Base-by-base conservation (phyloP, 495 filamentous ascomycete species). In the Oidiodendron maius region DNA sequence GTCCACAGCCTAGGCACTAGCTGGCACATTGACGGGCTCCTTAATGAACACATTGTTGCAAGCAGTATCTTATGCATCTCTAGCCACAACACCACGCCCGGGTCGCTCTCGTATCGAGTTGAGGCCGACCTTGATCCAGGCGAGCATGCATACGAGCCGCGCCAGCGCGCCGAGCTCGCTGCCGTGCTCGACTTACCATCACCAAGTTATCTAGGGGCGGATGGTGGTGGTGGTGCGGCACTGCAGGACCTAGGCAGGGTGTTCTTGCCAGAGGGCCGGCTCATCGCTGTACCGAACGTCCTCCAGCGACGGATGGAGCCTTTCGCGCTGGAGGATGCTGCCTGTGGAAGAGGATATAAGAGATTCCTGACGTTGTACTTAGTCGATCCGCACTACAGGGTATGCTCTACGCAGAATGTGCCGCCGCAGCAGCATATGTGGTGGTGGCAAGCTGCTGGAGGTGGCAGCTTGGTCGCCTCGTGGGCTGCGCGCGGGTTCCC, bases 21-120 rank as follows among this genome's bases (percentile, higher is more conserved):
- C 45, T 75, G 56, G 57, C 59, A 61, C 56, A 15, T 37, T 46
- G 44, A 56, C 32, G 53, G 34, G 15, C 1, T 32, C 2, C 48
- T 74, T 49, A 78, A 78, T 44, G 78, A 82, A 40, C 63, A 56
- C 16, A 80, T 82, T 36, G 70, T 69, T 38, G 78, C 76, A 4
- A 76, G 76, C 5, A 53, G 82, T 6, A 80, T 77, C 61, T 81
- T 78, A 62, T 82, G 79, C 55, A 75, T 81, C 48, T 61, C 53
- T 41, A 64, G 77, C 3, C 85, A 87, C 58, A 72, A 84, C 40
- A 79, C 74, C 6, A 58, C 69, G 10, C 74, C 66, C 46, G 53
- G 51, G 20, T 66, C 85, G 0, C 56, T 64, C 1, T 30, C 12
- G 12, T 30, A 30, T 30, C 26, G 26, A 12, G 5, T 30, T 12